A percentile compares a stretch with the other conserved stretches of the same genome.
Evolutionary conservation across 305 asterid species (phyloP).

Genomic region (Fraxinus angustifolia): DNA sequence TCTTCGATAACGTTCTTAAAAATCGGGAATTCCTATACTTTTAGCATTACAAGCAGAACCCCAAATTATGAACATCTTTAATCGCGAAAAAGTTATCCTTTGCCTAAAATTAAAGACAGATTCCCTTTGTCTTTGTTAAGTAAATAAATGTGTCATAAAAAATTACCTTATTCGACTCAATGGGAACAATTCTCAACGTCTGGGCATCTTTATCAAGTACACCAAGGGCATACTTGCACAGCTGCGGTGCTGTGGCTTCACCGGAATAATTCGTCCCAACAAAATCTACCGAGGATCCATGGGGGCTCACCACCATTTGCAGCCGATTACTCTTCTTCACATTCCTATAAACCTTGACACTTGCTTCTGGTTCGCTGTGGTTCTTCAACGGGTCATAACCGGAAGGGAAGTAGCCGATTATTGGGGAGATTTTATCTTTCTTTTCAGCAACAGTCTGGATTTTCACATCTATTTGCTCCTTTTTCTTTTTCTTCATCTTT

Average conservation of each 20-base stretch:
- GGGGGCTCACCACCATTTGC: slow-evolving; percentile 58
- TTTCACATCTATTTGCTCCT: slow-evolving; percentile 26
- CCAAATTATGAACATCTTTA: not conserved
- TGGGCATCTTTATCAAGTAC: slow-evolving; percentile 62
- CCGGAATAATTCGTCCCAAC: slow-evolving; percentile 83
- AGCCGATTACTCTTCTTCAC: slow-evolving; percentile 44
- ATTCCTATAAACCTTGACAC: slow-evolving; percentile 46
- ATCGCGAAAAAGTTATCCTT: not conserved
- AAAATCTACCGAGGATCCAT: slow-evolving; percentile 50
- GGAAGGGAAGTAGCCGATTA: slow-evolving; percentile 68
- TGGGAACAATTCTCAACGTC: slow-evolving; percentile 64
- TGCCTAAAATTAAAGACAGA: not conserved
- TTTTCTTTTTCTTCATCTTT: not conserved
- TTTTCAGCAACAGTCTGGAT: slow-evolving; percentile 39
- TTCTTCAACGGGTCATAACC: slow-evolving; percentile 54
- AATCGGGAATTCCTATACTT: not conserved
- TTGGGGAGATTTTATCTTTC: slow-evolving; percentile 46
- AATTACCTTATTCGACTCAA: slow-evolving; percentile 70
- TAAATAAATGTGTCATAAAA: not conserved
- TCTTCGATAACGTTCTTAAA: not conserved
- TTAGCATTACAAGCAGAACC: not conserved
- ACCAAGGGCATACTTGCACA: slow-evolving; percentile 69
- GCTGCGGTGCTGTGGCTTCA: slow-evolving; percentile 67
- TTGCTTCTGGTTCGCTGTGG: not conserved
- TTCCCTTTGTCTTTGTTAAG: not conserved